A percentile compares a stretch with the other conserved stretches of the same genome.
Conservation (phyloP, 805 yeast genomes). For the Saccharomycopsis sp. region DNA sequence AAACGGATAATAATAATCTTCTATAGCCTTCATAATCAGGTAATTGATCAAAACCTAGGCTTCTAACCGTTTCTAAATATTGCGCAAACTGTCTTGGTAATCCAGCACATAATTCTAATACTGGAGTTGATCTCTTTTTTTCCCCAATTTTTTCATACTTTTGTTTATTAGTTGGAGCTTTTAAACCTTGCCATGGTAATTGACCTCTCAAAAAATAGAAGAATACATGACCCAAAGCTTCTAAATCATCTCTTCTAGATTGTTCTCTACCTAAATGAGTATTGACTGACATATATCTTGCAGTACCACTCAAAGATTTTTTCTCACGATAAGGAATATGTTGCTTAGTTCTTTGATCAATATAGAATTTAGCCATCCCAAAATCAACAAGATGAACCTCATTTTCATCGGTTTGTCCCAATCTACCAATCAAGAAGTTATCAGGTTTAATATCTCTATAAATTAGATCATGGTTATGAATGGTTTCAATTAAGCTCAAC, state of each 20-base stretch:
- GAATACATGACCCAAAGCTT: conserved; percentile 93
- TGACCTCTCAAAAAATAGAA: conserved; percentile 92
- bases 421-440: conserved; percentile 89
- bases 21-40: conserved; percentile 91
- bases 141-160: conserved; percentile 97
- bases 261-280: conserved; percentile 98
- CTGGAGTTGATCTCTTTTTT: conserved; percentile 84
- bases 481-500: conserved; percentile 77
- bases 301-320: conserved; percentile 94
- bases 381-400: conserved; percentile 87
- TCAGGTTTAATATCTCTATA: conserved; percentile 98
- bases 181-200: conserved; percentile 97
- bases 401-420: conserved; percentile 77
- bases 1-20: conserved; percentile 67
- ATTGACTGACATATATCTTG: conserved; percentile 97
- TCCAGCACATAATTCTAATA: conserved; percentile 79
- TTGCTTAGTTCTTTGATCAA: conserved; percentile 92
- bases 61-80: conserved; percentile 82
- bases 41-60: conserved; percentile 83
- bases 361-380: conserved; percentile 97
- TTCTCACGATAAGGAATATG: conserved; percentile 97
- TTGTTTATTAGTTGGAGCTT: conserved; percentile 96
- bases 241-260: conserved; percentile 92
- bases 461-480: conserved; percentile 85
- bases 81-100: conserved; percentile 90